Base-by-base conservation (phyloP, 306 rosid genomes). In the Sphenostylis stenocarpa region DNA sequence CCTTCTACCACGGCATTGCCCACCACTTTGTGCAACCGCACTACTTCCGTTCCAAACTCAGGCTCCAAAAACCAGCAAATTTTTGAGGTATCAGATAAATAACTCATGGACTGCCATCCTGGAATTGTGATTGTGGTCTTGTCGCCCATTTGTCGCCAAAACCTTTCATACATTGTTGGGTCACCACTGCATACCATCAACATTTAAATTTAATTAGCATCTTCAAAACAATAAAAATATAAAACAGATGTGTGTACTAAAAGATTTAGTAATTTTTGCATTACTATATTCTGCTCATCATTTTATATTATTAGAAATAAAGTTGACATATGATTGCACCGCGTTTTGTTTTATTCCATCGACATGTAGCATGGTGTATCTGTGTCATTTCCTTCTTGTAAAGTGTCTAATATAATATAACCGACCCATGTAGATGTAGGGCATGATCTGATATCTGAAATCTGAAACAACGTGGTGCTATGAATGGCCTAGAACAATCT, bases 21-120 rank as follows among this genome's bases (percentile, higher is more conserved):
- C 1, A 90, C 97, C 36, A 86, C 90, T 3, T 57, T 81, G 76
- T 94, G 98, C 65, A 94, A 63, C 67, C 98, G 81, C 57, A 86
- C 81, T 15, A 94, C 84, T 79, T 94, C 90, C 47, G 66, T 83
- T 0, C 82, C 86, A 29, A 94, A 78, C 75, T 87, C 97, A 0
- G 94, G 84, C 79, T 91, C 98, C 48, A 94, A 61, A 72, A 90
- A 94, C 98, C 98, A 94, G 73, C 98, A 94, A 39, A 88, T 47
- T 73, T 81, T 87, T 62, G 77, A 75, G 7, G 44, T 47, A 62
- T 84, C 91, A 4, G 98, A 94, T 28, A 94, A 86, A 83, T 94
- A 94, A 75, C 97, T 91, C 80, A 91, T 75, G 0, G 92, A 84
- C 41, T 91, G 89, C 97, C 97, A 94, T 12, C 98, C 97, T 5